These are phyloP conservation scores for Papiliotrema terrestris DNA, from an alignment of 1,284 basidiomycete species.

Conservation along the genomic window DNA sequence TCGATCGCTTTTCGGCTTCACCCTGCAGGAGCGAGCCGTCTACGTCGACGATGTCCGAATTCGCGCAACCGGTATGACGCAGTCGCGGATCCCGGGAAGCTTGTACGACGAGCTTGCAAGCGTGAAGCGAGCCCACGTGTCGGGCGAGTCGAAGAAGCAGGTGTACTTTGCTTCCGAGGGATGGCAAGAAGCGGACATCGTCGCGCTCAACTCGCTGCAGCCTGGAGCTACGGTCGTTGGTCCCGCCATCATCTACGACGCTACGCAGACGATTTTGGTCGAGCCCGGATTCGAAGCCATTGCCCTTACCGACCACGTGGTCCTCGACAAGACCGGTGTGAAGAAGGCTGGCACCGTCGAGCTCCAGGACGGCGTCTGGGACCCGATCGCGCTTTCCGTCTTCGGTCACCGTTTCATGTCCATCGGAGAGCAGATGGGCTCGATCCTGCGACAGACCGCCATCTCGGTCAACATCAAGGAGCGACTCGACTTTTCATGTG, in stretches of 20 bases:
- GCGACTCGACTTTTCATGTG: conserved; percentile 50
- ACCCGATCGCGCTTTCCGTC: conserved; percentile 24
- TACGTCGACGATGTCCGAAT: conserved; percentile 1
- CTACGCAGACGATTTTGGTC: conserved; percentile 35
- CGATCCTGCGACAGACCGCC: conserved; percentile 51
- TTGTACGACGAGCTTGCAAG: neutral
- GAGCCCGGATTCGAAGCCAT: conserved; percentile 16
- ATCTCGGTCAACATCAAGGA: conserved; percentile 45
- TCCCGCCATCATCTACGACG: conserved; percentile 40
- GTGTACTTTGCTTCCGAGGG: conserved; percentile 10
- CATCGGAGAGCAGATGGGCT: conserved; percentile 54
- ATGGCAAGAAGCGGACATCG: conserved; percentile 1
- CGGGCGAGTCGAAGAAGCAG: neutral
- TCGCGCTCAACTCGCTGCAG: neutral
- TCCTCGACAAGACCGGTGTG: neutral
- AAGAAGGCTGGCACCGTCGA: neutral
- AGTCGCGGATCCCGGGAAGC: conserved; percentile 14
- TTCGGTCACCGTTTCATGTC: conserved; percentile 52
- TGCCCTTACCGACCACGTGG: conserved; percentile 5
- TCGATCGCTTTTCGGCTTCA: conserved; percentile 85
- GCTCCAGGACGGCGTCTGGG: neutral
- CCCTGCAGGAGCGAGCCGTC: conserved; percentile 42
- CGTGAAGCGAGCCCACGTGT: neutral
- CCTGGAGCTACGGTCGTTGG: conserved; percentile 15
- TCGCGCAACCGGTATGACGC: conserved; percentile 27